Conservation (phyloP, 1,284 basidiomycete species). For the Tylopilus sp. region DNA sequence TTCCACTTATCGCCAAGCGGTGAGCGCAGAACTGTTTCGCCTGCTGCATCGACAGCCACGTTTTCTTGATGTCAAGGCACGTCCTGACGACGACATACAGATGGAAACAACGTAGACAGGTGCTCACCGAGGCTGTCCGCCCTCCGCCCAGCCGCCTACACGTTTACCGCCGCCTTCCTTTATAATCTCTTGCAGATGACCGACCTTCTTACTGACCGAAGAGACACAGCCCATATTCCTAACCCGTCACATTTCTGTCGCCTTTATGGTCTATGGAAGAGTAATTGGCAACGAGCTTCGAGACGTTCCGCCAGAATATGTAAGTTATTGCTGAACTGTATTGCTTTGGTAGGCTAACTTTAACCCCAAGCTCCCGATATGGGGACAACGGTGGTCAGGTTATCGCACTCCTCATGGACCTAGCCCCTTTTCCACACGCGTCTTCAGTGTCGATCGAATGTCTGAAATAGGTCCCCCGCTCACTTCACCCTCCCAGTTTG, state of each 20-base stretch:
- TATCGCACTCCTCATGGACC: constrained; percentile 25
- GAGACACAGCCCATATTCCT: constrained; percentile 13
- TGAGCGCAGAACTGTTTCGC: constrained; percentile 8
- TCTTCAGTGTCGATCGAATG: constrained; percentile 24
- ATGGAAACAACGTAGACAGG: constrained; percentile 18
- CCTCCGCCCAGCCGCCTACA: constrained; percentile 19
- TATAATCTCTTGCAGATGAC: constrained; percentile 29
- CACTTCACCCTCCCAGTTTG: constrained; percentile 30
- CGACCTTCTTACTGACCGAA: constrained; percentile 15
- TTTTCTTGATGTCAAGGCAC: constrained; percentile 26
- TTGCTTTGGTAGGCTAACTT: constrained; percentile 15
- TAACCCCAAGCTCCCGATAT: constrained; percentile 28
- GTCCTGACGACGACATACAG: constrained; percentile 12
- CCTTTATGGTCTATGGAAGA: constrained; percentile 30
- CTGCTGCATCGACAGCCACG: constrained; percentile 21
- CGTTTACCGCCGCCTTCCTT: constrained; percentile 22
- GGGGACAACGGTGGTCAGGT: constrained; percentile 33
- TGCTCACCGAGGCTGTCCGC: constrained; percentile 27
- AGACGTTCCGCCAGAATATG: constrained; percentile 29
- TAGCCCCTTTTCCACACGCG: constrained; percentile 27
- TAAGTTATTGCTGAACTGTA: constrained; percentile 17
- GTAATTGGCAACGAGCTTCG: constrained; percentile 32
- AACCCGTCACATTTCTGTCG: constrained; percentile 14
- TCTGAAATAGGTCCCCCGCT: constrained; percentile 19
- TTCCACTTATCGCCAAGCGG: constrained; percentile 17